phyloP scores from a whole-genome alignment of 2,329 filamentous ascomycete species.

The Botryosphaeria agaves region DNA sequence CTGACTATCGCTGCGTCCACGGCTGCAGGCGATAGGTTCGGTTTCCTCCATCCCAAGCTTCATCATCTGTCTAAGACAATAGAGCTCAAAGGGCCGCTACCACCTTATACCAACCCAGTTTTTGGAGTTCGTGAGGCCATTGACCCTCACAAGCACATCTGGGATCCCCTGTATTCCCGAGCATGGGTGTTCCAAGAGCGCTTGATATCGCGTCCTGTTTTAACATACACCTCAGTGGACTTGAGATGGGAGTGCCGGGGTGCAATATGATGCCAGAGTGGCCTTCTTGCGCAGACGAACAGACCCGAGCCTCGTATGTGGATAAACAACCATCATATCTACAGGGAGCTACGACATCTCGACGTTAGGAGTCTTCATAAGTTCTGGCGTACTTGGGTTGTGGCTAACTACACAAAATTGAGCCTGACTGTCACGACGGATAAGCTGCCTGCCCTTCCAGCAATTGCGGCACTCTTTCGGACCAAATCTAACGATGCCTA shows the following conservation, averaged over 20 bases:
- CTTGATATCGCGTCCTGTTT: neutral
- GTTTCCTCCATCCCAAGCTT: too few relatives aligned
- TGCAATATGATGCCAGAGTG: neutral
- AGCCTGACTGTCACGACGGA: neutral
- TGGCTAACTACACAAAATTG: neutral
- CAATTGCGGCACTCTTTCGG: neutral
- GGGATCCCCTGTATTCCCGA: neutral
- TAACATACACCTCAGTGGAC: neutral
- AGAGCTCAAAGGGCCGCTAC: too few relatives aligned
- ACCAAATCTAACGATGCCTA: neutral
- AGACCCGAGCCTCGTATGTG: neutral
- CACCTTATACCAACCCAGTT: too few relatives aligned
- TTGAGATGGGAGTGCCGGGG: neutral
- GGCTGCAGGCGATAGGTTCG: neutral
- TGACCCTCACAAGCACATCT: neutral
- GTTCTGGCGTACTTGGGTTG: neutral
- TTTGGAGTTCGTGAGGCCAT: neutral
- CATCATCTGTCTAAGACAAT: too few relatives aligned
- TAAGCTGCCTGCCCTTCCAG: neutral
- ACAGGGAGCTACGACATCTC: neutral
- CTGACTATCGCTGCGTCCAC: conserved; percentile 1
- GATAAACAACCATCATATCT: neutral
- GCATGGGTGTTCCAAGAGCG: conserved; percentile 1
- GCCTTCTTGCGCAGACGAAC: neutral
- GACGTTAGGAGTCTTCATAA: neutral